Base-by-base conservation (phyloP, 1,284 basidiomycete genomes). In the Hemileia vastatrix region DNA sequence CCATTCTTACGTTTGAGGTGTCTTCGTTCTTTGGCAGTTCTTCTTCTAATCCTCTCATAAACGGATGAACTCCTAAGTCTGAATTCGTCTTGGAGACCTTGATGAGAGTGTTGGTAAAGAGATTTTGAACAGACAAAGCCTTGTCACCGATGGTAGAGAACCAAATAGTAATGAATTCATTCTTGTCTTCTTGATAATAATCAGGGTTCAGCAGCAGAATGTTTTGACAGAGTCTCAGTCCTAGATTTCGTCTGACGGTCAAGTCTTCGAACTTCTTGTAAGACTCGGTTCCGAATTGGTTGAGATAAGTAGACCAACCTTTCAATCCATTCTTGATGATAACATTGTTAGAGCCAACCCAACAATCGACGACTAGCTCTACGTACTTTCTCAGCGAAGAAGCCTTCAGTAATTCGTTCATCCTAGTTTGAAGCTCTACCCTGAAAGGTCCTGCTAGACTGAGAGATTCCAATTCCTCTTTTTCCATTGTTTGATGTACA, bases 281-380 rank as follows among this genome's bases (percentile, higher is more conserved):
- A 32, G 83, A 84, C 63, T 83, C 79, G 18, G 80, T 75, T 1
- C 83, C 83, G 47, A 78, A 80, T 0, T 80, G 76, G 11, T 79
- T 77, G 48, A 88, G 76, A 71, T 83, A 87, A 23, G 79, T 74
- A 1, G 78, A 73, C 90, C 90, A 91, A 45, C 83, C 80, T 82
- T 87, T 70, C 63, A 79, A 75, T 9, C 79, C 79, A 64, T 85
- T 84, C 59, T 83, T 81, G 6, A 88, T 83, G 9, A 86, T 72
- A 21, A 88, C 81, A 40, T 81, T 80, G 0, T 82, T 84, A 69
- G 86, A 90, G 6, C 84, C 83, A 2, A 86, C 80, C 88, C 88
- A 93, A 69, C 84, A 86, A 65, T 85, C 83, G 19, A 90, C 81
- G 77, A 88, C 83, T 43, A 78, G 72, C 66, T 83, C 81, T 1